phyloP scores from a whole-genome alignment of 306 rosid genomes.

The Bauhinia variegata region DNA sequence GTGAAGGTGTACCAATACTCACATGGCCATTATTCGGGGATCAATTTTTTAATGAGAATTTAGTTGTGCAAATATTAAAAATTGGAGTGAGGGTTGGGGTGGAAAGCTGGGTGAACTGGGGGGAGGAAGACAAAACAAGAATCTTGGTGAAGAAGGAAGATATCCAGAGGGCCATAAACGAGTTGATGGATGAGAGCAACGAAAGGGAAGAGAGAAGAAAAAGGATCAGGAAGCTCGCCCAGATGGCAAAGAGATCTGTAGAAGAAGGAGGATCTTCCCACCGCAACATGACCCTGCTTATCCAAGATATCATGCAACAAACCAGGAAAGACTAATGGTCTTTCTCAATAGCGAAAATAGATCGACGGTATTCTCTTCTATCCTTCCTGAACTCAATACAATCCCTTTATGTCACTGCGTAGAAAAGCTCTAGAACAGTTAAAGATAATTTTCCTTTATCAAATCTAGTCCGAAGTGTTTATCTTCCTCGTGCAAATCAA shows the following conservation, averaged over 20 bases:
- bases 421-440: too few relatives aligned
- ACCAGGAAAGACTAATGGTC: background rate
- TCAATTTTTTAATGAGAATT: constrained; percentile 56
- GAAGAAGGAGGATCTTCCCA: constrained; percentile 62
- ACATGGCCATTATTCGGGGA: constrained; percentile 72
- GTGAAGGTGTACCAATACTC: constrained; percentile 59
- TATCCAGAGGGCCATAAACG: constrained; percentile 47
- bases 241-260: constrained; percentile 47
- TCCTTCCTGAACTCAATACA: too few relatives aligned
- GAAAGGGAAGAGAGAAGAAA: constrained; percentile 49
- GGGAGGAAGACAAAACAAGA: constrained; percentile 49
- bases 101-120: constrained; percentile 29
- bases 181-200: constrained; percentile 44
- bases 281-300: constrained; percentile 32
- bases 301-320: constrained; percentile 42
- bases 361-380: too few relatives aligned
- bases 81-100: constrained; percentile 50
- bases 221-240: constrained; percentile 34
- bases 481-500: too few relatives aligned
- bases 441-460: too few relatives aligned
- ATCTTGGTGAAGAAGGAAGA: constrained; percentile 41
- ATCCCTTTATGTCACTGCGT: too few relatives aligned
- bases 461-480: too few relatives aligned
- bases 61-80: constrained; percentile 45
- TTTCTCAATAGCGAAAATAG: too few relatives aligned